Evolutionary conservation across 2,329 filamentous ascomycete genomes (phyloP), one percentile per base, ranked within the genome.

Genomic region (Neospermospora avenae): DNA sequence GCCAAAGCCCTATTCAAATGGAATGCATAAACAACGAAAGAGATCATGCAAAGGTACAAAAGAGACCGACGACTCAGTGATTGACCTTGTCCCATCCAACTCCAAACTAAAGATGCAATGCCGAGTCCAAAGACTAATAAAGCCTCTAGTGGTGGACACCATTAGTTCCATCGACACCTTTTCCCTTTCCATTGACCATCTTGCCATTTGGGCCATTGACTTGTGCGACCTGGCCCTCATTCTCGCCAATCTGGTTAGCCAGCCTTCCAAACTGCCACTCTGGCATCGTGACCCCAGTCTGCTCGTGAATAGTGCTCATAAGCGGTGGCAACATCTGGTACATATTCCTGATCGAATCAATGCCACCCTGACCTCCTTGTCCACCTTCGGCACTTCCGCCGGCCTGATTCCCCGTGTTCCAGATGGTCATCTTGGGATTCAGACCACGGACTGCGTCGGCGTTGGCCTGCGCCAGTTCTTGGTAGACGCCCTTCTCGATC

Each of bases 371-470:
- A 18, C 52, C 55, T 22, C 52, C 55, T n/a, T 25, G 28, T 22
- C 31, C 37, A 45, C 52, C 35, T 7, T 75, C 76, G 16, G 72
- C 79, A 34, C 63, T 63, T 18, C 63, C 58, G 3, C 68, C 69
- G 46, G 68, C 68, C 54, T 81, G 77, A 52, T 76, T 73, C 45
- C 89, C 89, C 8, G 91, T 96, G 72, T 91, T 95, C 91, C 91
- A 96, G 25, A 93, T 86, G 63, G 87, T 92, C 77, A 96, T 95
- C 86, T 96, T 96, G 65, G 91, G 91, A 73, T 92, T 84, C 66
- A 96, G 76, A 25, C 91, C 91, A 55, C 84, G 80, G 71, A 96
- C 84, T 34, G 90, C 91, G 34, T 80, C 73, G 49, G 88, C 90
- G 68, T 96, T 96, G 53, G 89, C 90, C 68, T 88, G 81, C 60